A percentile compares a stretch with the other conserved stretches of the same genome.
Conservation (phyloP, 2,329 filamentous ascomycete genomes). For the Biscogniauxia sp. region DNA sequence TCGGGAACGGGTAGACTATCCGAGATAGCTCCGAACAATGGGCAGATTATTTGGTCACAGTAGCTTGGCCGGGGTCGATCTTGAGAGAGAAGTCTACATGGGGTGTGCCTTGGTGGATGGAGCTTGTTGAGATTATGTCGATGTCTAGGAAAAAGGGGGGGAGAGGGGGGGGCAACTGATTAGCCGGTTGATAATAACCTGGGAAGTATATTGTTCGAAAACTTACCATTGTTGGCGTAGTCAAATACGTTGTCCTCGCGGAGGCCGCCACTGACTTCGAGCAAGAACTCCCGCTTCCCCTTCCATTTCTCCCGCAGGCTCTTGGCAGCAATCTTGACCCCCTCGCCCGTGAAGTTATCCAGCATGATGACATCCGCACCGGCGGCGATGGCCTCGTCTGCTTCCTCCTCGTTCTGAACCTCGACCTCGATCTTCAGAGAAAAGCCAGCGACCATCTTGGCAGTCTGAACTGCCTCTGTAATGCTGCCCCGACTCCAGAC, state of each 20-base stretch:
- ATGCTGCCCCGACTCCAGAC: slow-evolving; percentile 90
- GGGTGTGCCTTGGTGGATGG: slow-evolving; percentile 91
- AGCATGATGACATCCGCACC: slow-evolving; percentile 97
- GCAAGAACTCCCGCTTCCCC: slow-evolving; percentile 68
- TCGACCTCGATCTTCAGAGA: slow-evolving; percentile 95
- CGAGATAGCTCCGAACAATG: background rate
- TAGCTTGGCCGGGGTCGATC: slow-evolving; percentile 53
- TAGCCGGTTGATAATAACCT: background rate
- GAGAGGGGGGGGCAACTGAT: background rate
- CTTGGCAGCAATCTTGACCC: slow-evolving; percentile 70
- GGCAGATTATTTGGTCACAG: slow-evolving; percentile 2
- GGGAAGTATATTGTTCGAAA: background rate
- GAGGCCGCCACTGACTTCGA: slow-evolving; percentile 91
- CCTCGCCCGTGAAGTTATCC: slow-evolving; percentile 86
- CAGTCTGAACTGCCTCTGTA: slow-evolving; percentile 77
- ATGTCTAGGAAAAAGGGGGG: slow-evolving; percentile 56
- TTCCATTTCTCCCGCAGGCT: slow-evolving; percentile 79
- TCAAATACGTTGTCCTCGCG: slow-evolving; percentile 77
- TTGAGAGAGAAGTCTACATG: slow-evolving; percentile 97
- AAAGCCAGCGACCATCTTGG: slow-evolving; percentile 82
- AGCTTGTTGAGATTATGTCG: slow-evolving; percentile 94
- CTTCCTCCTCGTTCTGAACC: slow-evolving; percentile 82
- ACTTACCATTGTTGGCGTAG: slow-evolving; percentile 73
- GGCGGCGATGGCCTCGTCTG: slow-evolving; percentile 84
- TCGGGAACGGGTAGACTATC: background rate